Base-by-base conservation (phyloP, 225 moss, liverwort and hornwort genomes). In the Lunularia cruciata region DNA sequence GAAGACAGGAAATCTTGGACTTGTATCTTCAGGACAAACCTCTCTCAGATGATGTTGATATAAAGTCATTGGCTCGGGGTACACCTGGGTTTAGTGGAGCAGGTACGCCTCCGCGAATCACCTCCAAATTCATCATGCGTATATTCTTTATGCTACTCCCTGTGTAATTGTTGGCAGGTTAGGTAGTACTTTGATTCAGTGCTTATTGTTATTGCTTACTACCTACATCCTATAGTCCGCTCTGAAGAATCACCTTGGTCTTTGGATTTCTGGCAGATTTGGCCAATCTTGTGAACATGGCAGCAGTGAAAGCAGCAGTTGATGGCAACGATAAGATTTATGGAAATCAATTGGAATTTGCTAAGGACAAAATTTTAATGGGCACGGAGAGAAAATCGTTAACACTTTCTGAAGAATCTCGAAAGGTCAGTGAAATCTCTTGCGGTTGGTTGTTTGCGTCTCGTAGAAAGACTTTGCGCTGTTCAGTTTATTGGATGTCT, bases 61-160 rank as follows among this genome's bases (percentile, higher is more conserved):
- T 93, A 49, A 86, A 82, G 63, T 83, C 89, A 56, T 80, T 98
- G n/a, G 98, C 98, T 32, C 89, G 98, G 45, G 93, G 98, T 62
- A 98, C 98, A 47, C 98, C 98, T 55, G 98, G 98, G 52, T 98
- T 98, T 46, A 98, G 91, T 83, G 98, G 98, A 66, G 98, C 96
- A 81, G 96, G 96, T 92, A 77, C 51, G 2, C 20, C 47, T 28
- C 32, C 20, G 2, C 3, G 36, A 31, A 23, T 0, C 61, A 40
- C 26, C n/a, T n/a, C n/a, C n/a, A n/a, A n/a, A n/a, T n/a, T n/a
- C n/a, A n/a, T n/a, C n/a, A n/a, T n/a, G n/a, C n/a, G n/a, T n/a
- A n/a, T n/a, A n/a, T n/a, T n/a, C n/a, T n/a, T n/a, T n/a, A n/a
- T n/a, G n/a, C n/a, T n/a, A n/a, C n/a, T n/a, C n/a, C n/a, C n/a